phyloP scores from a whole-genome alignment of 768 basidiomycete genomes.

The Tylopilus vinaceipallidus region DNA sequence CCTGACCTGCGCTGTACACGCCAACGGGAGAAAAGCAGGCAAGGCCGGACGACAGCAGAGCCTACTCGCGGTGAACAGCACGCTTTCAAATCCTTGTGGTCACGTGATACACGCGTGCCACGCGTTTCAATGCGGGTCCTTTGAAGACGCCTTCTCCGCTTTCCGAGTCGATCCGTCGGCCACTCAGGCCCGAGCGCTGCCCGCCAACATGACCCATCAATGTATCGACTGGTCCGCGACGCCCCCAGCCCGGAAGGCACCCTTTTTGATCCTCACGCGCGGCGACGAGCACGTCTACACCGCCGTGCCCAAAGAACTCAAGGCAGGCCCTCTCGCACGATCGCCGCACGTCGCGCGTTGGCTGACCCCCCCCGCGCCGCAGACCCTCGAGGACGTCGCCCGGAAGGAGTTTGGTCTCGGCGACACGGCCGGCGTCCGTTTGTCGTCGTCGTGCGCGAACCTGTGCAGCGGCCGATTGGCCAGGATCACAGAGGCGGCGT shows the following conservation, averaged over 20 bases:
- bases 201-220: conserved; percentile 21
- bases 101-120: conserved; percentile 9
- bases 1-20: no score
- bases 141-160: background rate
- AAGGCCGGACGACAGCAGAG: no score
- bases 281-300: conserved; percentile 22
- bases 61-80: no score
- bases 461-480: conserved; percentile 20
- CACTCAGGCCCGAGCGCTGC: background rate
- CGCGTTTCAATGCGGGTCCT: conserved; percentile 2
- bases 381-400: conserved; percentile 20
- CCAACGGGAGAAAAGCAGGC: no score
- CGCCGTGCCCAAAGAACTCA: conserved; percentile 13
- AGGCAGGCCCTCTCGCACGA: conserved; percentile 6
- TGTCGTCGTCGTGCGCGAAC: conserved; percentile 23
- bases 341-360: background rate
- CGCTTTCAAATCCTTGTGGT: no score
- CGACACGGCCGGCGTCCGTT: conserved; percentile 5
- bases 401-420: conserved; percentile 22
- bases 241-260: conserved; percentile 21
- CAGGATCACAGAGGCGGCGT: conserved; percentile 20
- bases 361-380: background rate
- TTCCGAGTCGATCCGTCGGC: background rate
- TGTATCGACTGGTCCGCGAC: conserved; percentile 25
- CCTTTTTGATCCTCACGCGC: conserved; percentile 17